These are phyloP conservation scores for Camellia lanceoleosa DNA, from an alignment of 148 eudicot species.

Conservation along the genomic window DNA sequence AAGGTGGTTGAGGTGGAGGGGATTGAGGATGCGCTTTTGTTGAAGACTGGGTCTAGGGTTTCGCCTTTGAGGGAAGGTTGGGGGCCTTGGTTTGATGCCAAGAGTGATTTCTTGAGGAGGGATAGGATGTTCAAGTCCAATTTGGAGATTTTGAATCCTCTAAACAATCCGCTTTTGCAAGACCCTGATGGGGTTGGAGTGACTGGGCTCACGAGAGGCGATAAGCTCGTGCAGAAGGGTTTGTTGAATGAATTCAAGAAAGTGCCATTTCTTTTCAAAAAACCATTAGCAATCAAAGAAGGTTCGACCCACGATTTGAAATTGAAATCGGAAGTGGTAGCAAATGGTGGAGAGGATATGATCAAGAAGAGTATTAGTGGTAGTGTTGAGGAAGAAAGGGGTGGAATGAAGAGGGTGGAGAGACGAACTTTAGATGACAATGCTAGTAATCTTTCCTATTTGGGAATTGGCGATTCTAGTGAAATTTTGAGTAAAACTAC, in stretches of 20 bases:
- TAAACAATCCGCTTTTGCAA: constrained; percentile 66
- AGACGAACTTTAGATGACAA: constrained; percentile 44
- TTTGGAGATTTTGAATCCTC: constrained; percentile 69
- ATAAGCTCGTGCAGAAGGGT: constrained; percentile 54
- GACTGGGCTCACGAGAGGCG: constrained; percentile 65
- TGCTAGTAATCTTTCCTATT: constrained; percentile 13
- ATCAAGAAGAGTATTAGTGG: constrained; percentile 1
- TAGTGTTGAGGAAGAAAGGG: constrained; percentile 19
- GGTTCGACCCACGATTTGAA: constrained; percentile 11
- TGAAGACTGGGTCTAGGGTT: constrained; percentile 47
- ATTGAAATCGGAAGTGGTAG: constrained; percentile 5
- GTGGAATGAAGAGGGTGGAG: constrained; percentile 32
- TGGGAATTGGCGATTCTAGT: constrained; percentile 11
- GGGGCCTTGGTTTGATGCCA: constrained; percentile 95
- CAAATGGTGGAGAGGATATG: constrained; percentile 8
- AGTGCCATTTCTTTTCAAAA: constrained; percentile 50
- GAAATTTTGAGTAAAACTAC: not conserved
- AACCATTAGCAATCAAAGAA: constrained; percentile 31
- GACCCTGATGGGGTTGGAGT: constrained; percentile 82
- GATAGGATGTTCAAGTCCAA: constrained; percentile 84
- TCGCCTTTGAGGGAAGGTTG: constrained; percentile 77
- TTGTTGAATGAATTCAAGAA: constrained; percentile 50
- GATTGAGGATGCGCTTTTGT: constrained; percentile 71
- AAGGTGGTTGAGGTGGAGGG: constrained; percentile 45
- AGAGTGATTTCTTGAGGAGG: constrained; percentile 78